These are phyloP conservation scores for Magnusiomyces sp. DNA, from an alignment of 1,139 yeast genomes.

Conservation along the genomic window DNA sequence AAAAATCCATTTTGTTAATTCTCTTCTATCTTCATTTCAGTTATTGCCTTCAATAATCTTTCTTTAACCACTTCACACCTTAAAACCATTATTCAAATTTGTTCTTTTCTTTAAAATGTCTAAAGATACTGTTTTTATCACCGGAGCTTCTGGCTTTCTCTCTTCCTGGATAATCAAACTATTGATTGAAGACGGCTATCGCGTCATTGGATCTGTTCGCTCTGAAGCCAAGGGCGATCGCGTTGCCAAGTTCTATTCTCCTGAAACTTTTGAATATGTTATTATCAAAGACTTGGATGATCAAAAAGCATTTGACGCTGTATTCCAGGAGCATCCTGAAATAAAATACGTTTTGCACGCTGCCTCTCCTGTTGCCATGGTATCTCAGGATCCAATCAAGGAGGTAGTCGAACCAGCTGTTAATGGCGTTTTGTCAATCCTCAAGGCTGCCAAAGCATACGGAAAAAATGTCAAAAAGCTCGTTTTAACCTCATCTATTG, in stretches of 20 bases:
- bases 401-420: conserved; percentile 21
- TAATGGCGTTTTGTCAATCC: conserved; percentile 18
- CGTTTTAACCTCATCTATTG: conserved; percentile 23
- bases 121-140: conserved; percentile 34
- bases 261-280: conserved; percentile 33
- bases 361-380: conserved; percentile 40
- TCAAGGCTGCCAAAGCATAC: conserved; percentile 18
- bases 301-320: conserved; percentile 41
- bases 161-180: conserved; percentile 41
- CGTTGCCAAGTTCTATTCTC: conserved; percentile 26
- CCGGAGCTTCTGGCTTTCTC: conserved; percentile 55
- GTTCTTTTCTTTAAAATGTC: no score
- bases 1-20: no score
- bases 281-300: conserved; percentile 41
- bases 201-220: conserved; percentile 52
- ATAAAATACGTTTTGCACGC: conserved; percentile 49
- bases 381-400: conserved; percentile 34
- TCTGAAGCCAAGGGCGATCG: conserved; percentile 40
- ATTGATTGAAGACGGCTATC: conserved; percentile 33
- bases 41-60: no score
- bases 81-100: no score
- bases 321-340: conserved; percentile 40
- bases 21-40: no score
- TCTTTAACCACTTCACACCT: no score
- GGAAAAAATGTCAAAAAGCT: conserved; percentile 18